phyloP scores from a whole-genome alignment of 208 protist species.

The Strigomonas culicis region DNA sequence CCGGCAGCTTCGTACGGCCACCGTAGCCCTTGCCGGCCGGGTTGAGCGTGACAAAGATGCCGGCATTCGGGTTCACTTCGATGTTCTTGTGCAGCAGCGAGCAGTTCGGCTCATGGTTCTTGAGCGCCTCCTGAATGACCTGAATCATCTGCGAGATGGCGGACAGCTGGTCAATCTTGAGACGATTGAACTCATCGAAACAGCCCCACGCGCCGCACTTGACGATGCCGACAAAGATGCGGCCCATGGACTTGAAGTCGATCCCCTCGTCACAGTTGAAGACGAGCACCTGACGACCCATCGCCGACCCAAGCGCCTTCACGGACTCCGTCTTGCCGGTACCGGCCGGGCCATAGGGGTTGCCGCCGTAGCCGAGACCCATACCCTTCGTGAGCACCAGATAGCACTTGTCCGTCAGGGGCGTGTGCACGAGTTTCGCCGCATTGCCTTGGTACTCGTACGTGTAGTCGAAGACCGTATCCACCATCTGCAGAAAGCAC shows the following conservation, averaged over 20 bases:
- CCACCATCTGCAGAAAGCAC: slow-evolving; percentile 90
- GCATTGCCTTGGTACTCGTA: slow-evolving; percentile 96
- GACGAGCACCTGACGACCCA: slow-evolving; percentile 93
- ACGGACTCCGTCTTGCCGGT: slow-evolving; percentile 98
- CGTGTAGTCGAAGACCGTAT: slow-evolving; percentile 94
- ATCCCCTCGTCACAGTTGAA: slow-evolving; percentile 96
- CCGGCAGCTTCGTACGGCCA: slow-evolving; percentile 96
- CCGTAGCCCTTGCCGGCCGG: slow-evolving; percentile 96
- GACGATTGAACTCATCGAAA: slow-evolving; percentile 95
- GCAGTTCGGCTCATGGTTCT: slow-evolving; percentile 73
- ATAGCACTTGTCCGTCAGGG: slow-evolving; percentile 94
- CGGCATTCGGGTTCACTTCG: slow-evolving; percentile 77
- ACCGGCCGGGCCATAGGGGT: slow-evolving; percentile 96
- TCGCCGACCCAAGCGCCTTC: slow-evolving; percentile 90
- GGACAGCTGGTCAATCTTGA: slow-evolving; percentile 94
- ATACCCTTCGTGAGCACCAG: slow-evolving; percentile 97
- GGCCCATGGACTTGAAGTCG: slow-evolving; percentile 93
- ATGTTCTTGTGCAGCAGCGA: slow-evolving; percentile 74
- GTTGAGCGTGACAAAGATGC: slow-evolving; percentile 98
- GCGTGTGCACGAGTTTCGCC: slow-evolving; percentile 92
- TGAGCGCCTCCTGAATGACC: slow-evolving; percentile 89
- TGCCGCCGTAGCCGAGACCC: slow-evolving; percentile 95
- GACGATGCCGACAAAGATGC: slow-evolving; percentile 93
- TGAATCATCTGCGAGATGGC: slow-evolving; percentile 95
- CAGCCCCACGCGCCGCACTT: slow-evolving; percentile 94